These are phyloP conservation scores for Apophysomyces ossiformis DNA, from an alignment of 371 early-diverging fungal genomes.

Conservation along the genomic window DNA sequence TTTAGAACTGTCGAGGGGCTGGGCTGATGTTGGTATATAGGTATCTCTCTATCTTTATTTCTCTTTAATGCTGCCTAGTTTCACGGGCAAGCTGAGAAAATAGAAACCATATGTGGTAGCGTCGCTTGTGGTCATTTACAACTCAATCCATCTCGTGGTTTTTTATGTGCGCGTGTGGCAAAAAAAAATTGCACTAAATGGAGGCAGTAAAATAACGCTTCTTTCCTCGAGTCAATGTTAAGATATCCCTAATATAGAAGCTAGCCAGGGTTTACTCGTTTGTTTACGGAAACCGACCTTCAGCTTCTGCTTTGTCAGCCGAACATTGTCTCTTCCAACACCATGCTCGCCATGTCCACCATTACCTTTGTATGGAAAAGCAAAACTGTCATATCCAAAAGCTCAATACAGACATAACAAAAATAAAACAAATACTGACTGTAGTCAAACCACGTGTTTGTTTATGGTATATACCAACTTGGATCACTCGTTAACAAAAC, in stretches of 20 bases:
- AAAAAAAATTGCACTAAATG: slow-evolving; percentile 9
- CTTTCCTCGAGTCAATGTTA: not conserved
- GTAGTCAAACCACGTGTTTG: too few species aligned
- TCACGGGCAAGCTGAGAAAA: slow-evolving; percentile 10
- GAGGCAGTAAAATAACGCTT: not conserved
- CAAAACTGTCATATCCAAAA: too few species aligned
- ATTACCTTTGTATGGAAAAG: not conserved
- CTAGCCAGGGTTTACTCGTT: slow-evolving; percentile 3
- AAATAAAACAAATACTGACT: too few species aligned
- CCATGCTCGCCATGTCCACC: not conserved
- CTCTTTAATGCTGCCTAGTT: not conserved
- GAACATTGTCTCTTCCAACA: not conserved
- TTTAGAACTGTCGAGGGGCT: too few species aligned
- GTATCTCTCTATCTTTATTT: too few species aligned
- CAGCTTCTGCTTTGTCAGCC: slow-evolving; percentile 6
- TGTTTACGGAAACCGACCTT: slow-evolving; percentile 8
- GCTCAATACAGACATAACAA: too few species aligned
- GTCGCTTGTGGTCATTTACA: slow-evolving; percentile 21
- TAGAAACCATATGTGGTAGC: slow-evolving; percentile 25
- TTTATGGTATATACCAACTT: too few species aligned
- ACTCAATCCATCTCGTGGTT: slow-evolving; percentile 24
- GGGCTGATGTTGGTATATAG: too few species aligned
- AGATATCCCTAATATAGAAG: slow-evolving; percentile 7
- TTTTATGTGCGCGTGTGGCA: slow-evolving; percentile 22
- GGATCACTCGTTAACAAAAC: too few species aligned